Percentiles rank a stretch among this genome's conserved stretches.
These are phyloP conservation scores for Symbiodinium pilosum DNA, from an alignment of 73 alveolate genomes.

Conservation along the genomic window DNA sequence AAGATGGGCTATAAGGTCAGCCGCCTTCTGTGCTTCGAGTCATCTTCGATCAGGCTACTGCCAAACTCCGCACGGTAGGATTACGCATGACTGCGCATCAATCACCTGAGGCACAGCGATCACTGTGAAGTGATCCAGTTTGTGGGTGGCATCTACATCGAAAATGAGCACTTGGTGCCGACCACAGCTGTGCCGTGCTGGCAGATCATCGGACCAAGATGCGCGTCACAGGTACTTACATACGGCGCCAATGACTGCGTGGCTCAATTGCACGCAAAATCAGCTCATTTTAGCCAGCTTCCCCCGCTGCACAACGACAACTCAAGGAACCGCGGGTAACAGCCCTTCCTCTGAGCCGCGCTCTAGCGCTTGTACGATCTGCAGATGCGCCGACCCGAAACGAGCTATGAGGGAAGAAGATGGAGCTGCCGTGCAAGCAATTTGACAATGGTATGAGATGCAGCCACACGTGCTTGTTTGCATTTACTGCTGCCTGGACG, in stretches of 20 bases:
- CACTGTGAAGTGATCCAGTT: conserved; percentile 59
- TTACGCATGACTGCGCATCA: too few relatives aligned
- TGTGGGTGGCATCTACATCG: conserved; percentile 62
- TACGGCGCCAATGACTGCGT: conserved; percentile 74
- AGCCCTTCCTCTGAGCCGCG: not conserved
- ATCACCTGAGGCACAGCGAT: conserved; percentile 5
- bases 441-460: too few relatives aligned
- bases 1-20: conserved; percentile 51
- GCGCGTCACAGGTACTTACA: conserved; percentile 21
- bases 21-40: conserved; percentile 34
- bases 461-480: too few relatives aligned
- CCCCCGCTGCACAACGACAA: too few relatives aligned
- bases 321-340: not conserved
- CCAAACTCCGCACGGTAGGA: not conserved
- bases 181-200: not conserved
- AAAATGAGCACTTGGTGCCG: conserved; percentile 23
- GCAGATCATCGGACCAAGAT: too few relatives aligned
- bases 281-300: too few relatives aligned
- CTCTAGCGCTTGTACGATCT: not conserved
- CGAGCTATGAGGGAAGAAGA: not conserved
- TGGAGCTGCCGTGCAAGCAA: not conserved
- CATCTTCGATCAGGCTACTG: not conserved
- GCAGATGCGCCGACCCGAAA: not conserved
- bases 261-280: not conserved
- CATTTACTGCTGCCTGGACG: too few relatives aligned